These are phyloP conservation scores for Picea glauca DNA, from an alignment of 75 land plant genomes.

Conservation along the genomic window DNA sequence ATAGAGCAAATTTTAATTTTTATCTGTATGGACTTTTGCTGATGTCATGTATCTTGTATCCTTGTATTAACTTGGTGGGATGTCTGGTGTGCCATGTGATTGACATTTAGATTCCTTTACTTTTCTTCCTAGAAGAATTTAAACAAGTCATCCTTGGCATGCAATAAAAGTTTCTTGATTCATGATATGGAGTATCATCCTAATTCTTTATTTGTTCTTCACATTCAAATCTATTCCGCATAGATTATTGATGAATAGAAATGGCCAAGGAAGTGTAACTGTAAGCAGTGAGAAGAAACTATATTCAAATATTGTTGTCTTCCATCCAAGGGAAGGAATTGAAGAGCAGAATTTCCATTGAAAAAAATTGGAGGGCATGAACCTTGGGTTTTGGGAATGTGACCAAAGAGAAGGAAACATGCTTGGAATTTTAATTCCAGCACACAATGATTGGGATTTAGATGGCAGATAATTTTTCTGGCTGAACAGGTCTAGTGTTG, in stretches of 20 bases:
- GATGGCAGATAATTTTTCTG: not conserved
- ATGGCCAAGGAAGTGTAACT: not conserved
- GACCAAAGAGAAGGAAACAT: not conserved
- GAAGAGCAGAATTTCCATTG: not conserved
- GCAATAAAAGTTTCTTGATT: not conserved
- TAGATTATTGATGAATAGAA: not conserved
- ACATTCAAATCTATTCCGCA: not conserved
- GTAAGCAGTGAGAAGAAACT: not conserved
- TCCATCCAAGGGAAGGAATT: not conserved
- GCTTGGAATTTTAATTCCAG: not conserved
- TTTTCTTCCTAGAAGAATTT: not conserved
- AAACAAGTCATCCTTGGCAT: not conserved
- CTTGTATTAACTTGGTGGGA: not conserved
- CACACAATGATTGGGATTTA: not conserved
- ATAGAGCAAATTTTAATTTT: not conserved
- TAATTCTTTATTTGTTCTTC: constrained; percentile 1
- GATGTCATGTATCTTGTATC: not conserved
- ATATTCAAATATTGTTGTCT: not conserved
- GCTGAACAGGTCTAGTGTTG: not conserved
- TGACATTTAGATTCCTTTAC: not conserved
- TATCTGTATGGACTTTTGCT: not conserved
- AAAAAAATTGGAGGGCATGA: not conserved
- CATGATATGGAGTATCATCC: not conserved
- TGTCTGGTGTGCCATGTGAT: not conserved
- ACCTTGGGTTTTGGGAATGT: not conserved